A percentile compares a stretch with the other conserved stretches of the same genome.
These are phyloP conservation scores for Lecanosticta acicola DNA, from an alignment of 2,329 filamentous ascomycete genomes.

Conservation along the genomic window DNA sequence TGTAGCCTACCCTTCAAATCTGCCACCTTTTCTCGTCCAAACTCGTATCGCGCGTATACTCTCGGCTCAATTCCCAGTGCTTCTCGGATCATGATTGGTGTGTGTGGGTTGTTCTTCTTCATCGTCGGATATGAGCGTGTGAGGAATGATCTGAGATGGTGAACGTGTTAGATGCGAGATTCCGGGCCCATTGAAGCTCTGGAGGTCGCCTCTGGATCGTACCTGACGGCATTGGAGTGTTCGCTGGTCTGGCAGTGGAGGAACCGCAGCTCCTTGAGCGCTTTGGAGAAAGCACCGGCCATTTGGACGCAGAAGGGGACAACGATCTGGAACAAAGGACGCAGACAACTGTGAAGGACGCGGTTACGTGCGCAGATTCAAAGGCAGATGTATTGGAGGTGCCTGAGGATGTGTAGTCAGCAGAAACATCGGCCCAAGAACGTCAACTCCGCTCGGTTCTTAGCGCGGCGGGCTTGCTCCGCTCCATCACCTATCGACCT, in stretches of 20 bases:
- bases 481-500: neutral
- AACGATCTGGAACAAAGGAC: neutral
- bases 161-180: neutral
- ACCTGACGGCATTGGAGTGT: slow-evolving; percentile 85
- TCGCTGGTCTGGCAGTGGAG: slow-evolving; percentile 93
- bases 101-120: slow-evolving; percentile 98
- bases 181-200: neutral
- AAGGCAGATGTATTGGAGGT: slow-evolving; percentile 1
- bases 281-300: slow-evolving; percentile 79
- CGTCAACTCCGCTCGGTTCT: neutral
- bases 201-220: slow-evolving; percentile 29
- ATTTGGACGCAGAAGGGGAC: slow-evolving; percentile 45
- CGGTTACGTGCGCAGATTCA: neutral
- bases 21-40: slow-evolving; percentile 63
- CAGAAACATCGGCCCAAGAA: neutral
- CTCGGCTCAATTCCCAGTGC: slow-evolving; percentile 76
- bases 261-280: slow-evolving; percentile 93
- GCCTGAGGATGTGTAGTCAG: neutral
- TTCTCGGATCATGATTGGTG: slow-evolving; percentile 91
- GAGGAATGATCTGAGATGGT: slow-evolving; percentile 67
- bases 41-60: slow-evolving; percentile 85
- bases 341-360: neutral
- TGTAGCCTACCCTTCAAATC: slow-evolving; percentile 51
- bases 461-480: too few species aligned
- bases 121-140: slow-evolving; percentile 90